Conservation (phyloP, 768 basidiomycete genomes). For the Mycena rosella region DNA sequence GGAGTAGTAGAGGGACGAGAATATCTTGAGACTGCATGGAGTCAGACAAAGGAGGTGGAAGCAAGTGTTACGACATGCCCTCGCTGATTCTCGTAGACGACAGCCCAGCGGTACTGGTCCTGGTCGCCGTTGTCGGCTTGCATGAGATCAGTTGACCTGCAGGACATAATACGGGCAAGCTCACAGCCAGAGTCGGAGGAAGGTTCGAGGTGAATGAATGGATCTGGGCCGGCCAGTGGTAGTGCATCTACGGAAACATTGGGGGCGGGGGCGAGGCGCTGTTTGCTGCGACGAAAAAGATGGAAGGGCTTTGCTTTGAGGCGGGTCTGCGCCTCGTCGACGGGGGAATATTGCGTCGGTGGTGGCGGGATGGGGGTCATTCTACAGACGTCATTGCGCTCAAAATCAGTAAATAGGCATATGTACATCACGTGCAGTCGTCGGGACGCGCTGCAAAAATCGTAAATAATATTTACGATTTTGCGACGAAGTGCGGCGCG, state of each 20-base stretch:
- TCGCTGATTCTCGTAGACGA: constrained; percentile 86
- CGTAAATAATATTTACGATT: too few relatives aligned
- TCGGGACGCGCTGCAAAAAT: too few relatives aligned
- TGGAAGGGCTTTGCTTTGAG: constrained; percentile 26
- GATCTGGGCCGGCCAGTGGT: constrained; percentile 27
- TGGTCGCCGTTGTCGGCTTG: constrained; percentile 46
- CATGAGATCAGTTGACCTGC: constrained; percentile 44
- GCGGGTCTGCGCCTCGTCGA: constrained; percentile 12
- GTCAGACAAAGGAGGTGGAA: not conserved
- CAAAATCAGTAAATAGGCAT: too few relatives aligned
- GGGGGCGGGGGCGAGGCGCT: constrained; percentile 3
- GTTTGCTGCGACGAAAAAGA: constrained; percentile 11
- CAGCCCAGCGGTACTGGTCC: constrained; percentile 81
- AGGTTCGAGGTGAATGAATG: constrained; percentile 30
- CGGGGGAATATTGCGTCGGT: not conserved
- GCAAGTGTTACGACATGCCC: constrained; percentile 54
- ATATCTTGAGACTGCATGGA: constrained; percentile 61
- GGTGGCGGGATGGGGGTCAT: not conserved
- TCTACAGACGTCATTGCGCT: not conserved
- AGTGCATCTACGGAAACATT: constrained; percentile 26
- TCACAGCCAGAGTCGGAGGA: constrained; percentile 8
- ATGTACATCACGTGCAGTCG: too few relatives aligned
- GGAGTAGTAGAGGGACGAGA: constrained; percentile 82
- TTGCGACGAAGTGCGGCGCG: too few relatives aligned
- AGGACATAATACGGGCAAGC: constrained; percentile 11